Evolutionary conservation across 257 asterid species (phyloP), one percentile per base, ranked within the genome.

Genomic region (Solanum lycopersicoides): DNA sequence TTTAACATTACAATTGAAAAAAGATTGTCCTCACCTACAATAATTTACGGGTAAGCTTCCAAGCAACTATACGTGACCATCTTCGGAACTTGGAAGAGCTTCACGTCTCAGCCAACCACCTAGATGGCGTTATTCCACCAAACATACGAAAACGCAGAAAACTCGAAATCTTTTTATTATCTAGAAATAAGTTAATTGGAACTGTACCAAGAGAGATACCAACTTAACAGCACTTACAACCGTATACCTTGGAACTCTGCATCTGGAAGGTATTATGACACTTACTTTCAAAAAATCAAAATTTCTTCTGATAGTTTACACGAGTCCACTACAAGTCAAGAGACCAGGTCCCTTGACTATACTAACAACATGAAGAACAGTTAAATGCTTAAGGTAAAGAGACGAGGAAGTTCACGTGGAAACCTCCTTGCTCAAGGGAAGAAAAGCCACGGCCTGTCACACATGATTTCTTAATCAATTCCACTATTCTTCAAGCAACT

Each of bases 111-210:
- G 2, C 12, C 15, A 82, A 32, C 25, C 1, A 86, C 42, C 83
- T 89, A 21, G 69, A 47, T 15, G 92, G 90, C 1, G 56, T 59
- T 4, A 85, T 91, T 74, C 91, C 92, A 12, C 63, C 66, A 23
- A 84, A 59, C n/a, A 50, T 91, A 77, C 85, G 83, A 83, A 91
- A 91, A 69, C 75, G 87, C 20, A 21, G 16, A 21, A 74, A 74
- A 45, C 32, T 37, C 13, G 10, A 74, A 74, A 7, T 74, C 82
- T 4, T 74, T 18, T 37, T 10, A 37, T 37, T 74, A 28, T 37
- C 53, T 2, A 25, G 0, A 7, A 37, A 37, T 74, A 10, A 74
- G 53, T 5, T 74, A 6, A 73, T 74, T 21, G 82, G 82, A 74
- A 74, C 11, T 37, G 3, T 11, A 74, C 82, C 82, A 18, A 74